A percentile compares a stretch with the other conserved stretches of the same genome.
phyloP scores from a whole-genome alignment of 2,329 filamentous ascomycete species.

The Botrytis byssoidea region DNA sequence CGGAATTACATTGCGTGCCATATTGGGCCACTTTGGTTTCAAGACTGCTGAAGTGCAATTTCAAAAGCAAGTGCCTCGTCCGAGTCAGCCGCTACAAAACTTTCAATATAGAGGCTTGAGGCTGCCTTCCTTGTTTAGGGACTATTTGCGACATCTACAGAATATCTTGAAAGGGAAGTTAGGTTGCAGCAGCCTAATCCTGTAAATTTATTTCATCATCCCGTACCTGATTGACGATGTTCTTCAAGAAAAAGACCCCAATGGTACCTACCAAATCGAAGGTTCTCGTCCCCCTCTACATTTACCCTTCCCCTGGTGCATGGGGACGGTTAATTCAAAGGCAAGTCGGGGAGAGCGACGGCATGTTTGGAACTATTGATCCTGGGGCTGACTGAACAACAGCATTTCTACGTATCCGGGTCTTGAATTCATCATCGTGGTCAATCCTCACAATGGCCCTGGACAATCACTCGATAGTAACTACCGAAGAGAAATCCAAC shows the following conservation, averaged over 20 bases:
- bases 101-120: slow-evolving; percentile 21
- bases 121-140: slow-evolving; percentile 14
- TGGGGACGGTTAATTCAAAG: slow-evolving; percentile 28
- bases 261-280: slow-evolving; percentile 18
- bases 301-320: slow-evolving; percentile 28
- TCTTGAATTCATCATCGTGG: slow-evolving; percentile 32
- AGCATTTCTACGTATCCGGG: slow-evolving; percentile 25
- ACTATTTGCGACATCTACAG: slow-evolving; percentile 1
- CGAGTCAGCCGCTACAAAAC: slow-evolving; percentile 5
- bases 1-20: slow-evolving; percentile 20
- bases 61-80: slow-evolving; percentile 6
- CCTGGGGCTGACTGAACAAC: slow-evolving; percentile 17
- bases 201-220: background rate
- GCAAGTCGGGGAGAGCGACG: slow-evolving; percentile 19
- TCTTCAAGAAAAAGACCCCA: background rate
- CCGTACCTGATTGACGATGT: background rate
- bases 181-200: slow-evolving; percentile 4
- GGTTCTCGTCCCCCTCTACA: slow-evolving; percentile 32
- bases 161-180: slow-evolving; percentile 12
- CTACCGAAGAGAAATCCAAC: slow-evolving; percentile 39
- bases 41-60: slow-evolving; percentile 15
- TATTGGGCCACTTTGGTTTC: slow-evolving; percentile 8
- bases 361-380: slow-evolving; percentile 9
- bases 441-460: slow-evolving; percentile 38
- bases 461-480: slow-evolving; percentile 39